Conservation (phyloP, 306 rosid species). For the Lithocarpus polystachyus region DNA sequence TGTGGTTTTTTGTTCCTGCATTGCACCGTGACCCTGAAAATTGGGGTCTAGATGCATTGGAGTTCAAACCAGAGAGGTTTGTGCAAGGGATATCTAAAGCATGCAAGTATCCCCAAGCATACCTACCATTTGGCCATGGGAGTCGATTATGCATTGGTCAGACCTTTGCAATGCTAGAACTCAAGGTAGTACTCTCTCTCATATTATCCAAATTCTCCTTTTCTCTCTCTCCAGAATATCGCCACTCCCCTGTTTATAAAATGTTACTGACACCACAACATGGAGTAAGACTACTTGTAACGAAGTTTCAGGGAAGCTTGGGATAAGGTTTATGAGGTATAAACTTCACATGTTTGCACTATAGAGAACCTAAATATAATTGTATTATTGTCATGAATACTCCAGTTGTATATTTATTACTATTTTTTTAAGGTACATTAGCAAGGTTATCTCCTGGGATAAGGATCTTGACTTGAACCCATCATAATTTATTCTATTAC, state of each 20-base stretch:
- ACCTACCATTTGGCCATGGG: constrained; percentile 39
- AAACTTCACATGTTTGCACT: too few species aligned
- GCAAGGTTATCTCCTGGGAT: too few species aligned
- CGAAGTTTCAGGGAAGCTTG: too few species aligned
- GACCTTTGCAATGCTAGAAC: constrained; percentile 18
- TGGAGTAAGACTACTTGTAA: neutral
- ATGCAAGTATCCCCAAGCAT: constrained; percentile 35
- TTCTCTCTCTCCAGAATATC: constrained; percentile 29
- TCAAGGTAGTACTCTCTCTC: constrained; percentile 14
- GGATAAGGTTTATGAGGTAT: too few species aligned
- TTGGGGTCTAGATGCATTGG: constrained; percentile 28
- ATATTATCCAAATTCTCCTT: constrained; percentile 28
- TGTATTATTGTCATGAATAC: too few species aligned
- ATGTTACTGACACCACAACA: constrained; percentile 26
- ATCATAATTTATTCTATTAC: too few species aligned
- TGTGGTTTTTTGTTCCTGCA: constrained; percentile 15
- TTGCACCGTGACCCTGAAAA: constrained; percentile 32
- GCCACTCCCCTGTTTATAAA: constrained; percentile 16
- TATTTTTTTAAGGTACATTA: too few species aligned
- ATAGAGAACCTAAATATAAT: too few species aligned
- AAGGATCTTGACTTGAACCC: too few species aligned
- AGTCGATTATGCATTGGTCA: constrained; percentile 33
- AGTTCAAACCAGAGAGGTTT: constrained; percentile 40
- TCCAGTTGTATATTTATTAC: too few species aligned
- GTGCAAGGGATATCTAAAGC: constrained; percentile 26